Percentiles rank a stretch among this genome's conserved stretches.
Conservation (phyloP, 148 eudicot species). For the Bassia scoparia region DNA sequence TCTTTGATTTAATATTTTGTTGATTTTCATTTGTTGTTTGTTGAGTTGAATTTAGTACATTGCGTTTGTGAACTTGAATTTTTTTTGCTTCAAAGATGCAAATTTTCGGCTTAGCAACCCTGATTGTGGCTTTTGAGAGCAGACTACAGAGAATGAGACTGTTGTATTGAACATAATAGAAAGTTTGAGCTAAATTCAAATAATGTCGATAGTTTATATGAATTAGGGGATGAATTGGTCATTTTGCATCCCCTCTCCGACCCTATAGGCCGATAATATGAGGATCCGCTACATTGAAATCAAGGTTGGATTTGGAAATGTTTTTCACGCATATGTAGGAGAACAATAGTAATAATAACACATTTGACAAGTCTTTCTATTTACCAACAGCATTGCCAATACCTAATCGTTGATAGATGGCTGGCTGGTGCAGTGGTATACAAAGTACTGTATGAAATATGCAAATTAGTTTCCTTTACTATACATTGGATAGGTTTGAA, state of each 20-base stretch:
- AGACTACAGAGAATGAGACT: background rate
- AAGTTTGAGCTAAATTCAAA: background rate
- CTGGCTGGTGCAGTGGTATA: too few relatives aligned
- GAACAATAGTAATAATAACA: background rate
- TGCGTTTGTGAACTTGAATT: background rate
- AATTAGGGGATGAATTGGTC: background rate
- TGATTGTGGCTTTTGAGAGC: background rate
- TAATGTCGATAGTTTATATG: too few relatives aligned
- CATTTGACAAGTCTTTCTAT: background rate
- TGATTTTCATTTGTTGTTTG: background rate
- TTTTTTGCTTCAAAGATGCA: background rate
- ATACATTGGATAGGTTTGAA: background rate
- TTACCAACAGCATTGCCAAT: too few relatives aligned
- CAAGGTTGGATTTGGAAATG: background rate
- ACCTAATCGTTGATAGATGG: too few relatives aligned
- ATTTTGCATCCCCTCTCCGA: background rate
- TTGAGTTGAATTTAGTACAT: background rate
- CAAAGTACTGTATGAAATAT: too few relatives aligned
- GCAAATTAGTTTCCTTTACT: background rate
- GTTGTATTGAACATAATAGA: too few relatives aligned
- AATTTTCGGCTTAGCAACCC: background rate
- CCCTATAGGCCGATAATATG: background rate
- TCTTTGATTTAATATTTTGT: background rate
- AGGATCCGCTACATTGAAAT: background rate
- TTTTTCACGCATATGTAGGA: background rate